Percentiles rank a stretch among this genome's conserved stretches.
Evolutionary conservation across 2,329 filamentous ascomycete species (phyloP).

Genomic region (Diplodia corticola): DNA sequence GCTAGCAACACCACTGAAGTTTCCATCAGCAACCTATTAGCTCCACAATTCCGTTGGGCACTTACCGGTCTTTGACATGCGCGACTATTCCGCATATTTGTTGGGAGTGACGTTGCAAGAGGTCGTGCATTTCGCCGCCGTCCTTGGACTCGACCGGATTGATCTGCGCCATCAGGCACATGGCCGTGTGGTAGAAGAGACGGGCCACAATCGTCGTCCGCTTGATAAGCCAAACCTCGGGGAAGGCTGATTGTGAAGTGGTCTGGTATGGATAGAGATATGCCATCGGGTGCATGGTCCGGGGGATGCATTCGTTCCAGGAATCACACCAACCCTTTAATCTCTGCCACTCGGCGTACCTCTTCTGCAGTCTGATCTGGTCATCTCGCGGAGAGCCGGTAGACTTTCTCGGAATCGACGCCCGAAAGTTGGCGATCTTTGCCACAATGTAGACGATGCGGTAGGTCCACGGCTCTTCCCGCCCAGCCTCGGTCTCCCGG

Average conservation of each 20-base stretch:
- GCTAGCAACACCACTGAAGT: constrained; percentile 65
- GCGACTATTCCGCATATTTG: constrained; percentile 88
- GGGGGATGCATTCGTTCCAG: constrained; percentile 77
- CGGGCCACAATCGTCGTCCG: constrained; percentile 77
- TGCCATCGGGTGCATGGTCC: constrained; percentile 84
- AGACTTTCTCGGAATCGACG: constrained; percentile 63
- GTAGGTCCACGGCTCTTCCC: constrained; percentile 84
- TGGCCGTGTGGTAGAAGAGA: constrained; percentile 85
- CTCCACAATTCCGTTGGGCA: constrained; percentile 3
- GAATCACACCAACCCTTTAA: constrained; percentile 79
- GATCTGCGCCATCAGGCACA: constrained; percentile 76
- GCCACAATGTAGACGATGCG: constrained; percentile 86
- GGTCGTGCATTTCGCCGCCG: constrained; percentile 66
- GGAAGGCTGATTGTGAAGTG: constrained; percentile 71
- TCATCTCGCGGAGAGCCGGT: constrained; percentile 59
- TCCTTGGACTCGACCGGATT: constrained; percentile 68
- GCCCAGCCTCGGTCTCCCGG: constrained; percentile 57
- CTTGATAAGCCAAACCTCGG: constrained; percentile 86
- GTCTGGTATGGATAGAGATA: constrained; percentile 71
- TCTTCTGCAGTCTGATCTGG: constrained; percentile 62
- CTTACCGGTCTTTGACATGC: constrained; percentile 72
- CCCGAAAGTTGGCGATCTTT: constrained; percentile 82
- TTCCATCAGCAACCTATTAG: constrained; percentile 20
- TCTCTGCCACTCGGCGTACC: constrained; percentile 73
- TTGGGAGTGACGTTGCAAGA: constrained; percentile 73